Conservation (phyloP, 805 yeast species). For the Teunomyces barrocoloradensis region DNA sequence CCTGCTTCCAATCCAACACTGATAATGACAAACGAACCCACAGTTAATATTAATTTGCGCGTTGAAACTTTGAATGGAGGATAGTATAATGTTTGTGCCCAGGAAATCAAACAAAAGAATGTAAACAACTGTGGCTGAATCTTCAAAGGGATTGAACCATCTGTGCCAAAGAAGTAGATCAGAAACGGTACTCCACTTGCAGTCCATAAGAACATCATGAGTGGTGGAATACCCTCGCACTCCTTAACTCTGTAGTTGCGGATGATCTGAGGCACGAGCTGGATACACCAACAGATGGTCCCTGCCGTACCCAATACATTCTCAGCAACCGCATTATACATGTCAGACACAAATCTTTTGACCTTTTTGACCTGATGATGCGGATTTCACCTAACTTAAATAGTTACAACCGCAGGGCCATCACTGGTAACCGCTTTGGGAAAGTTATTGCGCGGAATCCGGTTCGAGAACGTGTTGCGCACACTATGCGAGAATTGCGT, state of each 20-base stretch:
- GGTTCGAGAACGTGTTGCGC: not conserved
- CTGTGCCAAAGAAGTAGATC: constrained; percentile 72
- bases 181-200: constrained; percentile 78
- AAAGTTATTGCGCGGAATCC: not conserved
- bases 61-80: constrained; percentile 57
- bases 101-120: constrained; percentile 62
- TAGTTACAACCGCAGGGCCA: not conserved
- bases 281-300: constrained; percentile 91
- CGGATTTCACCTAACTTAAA: not conserved
- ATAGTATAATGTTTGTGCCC: constrained; percentile 59
- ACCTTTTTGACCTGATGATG: not conserved
- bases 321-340: constrained; percentile 47
- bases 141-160: constrained; percentile 73
- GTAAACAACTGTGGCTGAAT: constrained; percentile 88
- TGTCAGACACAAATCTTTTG: constrained; percentile 2
- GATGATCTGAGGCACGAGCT: constrained; percentile 80
- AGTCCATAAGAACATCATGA: constrained; percentile 81
- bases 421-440: not conserved
- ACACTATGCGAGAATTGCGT: not conserved
- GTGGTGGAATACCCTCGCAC: constrained; percentile 84
- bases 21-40: constrained; percentile 37
- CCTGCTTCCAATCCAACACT: constrained; percentile 67
- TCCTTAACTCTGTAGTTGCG: constrained; percentile 72
- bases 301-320: constrained; percentile 85
- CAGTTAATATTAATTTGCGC: constrained; percentile 33